Base-by-base conservation (phyloP, 164 flowering plant genomes). In the Aristolochia californica region DNA sequence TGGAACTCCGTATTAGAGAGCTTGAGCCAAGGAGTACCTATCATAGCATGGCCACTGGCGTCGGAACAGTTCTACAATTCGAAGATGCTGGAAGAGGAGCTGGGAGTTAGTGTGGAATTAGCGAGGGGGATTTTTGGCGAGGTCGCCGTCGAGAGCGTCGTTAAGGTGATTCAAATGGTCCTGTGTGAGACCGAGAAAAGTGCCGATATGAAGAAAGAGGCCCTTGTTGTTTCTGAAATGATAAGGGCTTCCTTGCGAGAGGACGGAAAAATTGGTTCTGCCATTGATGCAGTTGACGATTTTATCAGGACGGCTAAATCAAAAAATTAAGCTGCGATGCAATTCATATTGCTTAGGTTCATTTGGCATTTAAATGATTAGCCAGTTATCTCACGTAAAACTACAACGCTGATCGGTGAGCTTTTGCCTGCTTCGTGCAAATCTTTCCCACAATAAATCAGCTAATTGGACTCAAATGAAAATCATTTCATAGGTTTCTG, bases 1-100 rank as follows among this genome's bases (percentile, higher is more conserved):
- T 72, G 75, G 75, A 68, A 68, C 17, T 72, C 69, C 25, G 44
- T 51, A 23, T 30, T 62, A 34, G 75, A 72, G 61, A 68, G 75
- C 53, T 27, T 67, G 58, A 64, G 55, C 48, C 23, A 23, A 1
- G 75, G 64, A 0, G 66, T 68, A 11, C 66, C 69, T 7, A 38
- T 72, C 13, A 45, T 68, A 0, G 67, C 64, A 17, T 67, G 71
- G 75, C 71, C 69, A 0, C 9, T 67, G n/a, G 34, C 26, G 4
- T 14, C 66, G 3, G 75, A 71, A 17, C 71, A 68, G 59, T 48
- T 52, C 17, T 53, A 53, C 59, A 67, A 71, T 44, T 45, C 66
- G 23, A 53, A 71, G 63, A 25, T 67, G 55, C 15, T 67, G 55
- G 71, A 48, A 56, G 65, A 60, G 28, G 74, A 63, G 26, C 22